Percentiles rank a stretch among this genome's conserved stretches.
These are phyloP conservation scores for Castanea mollissima DNA, from an alignment of 306 rosid species.

Conservation along the genomic window DNA sequence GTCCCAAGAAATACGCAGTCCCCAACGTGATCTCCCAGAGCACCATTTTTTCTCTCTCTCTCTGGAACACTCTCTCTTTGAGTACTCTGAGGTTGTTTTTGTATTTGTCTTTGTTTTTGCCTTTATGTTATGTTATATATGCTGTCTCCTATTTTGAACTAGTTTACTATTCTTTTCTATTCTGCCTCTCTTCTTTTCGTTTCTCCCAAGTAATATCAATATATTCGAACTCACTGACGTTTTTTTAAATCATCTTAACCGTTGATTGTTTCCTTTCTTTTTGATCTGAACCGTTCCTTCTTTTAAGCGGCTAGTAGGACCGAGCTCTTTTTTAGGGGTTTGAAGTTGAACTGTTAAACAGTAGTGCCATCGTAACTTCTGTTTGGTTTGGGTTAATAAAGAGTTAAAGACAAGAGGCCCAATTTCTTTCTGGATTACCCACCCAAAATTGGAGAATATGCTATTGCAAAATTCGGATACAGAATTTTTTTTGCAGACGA, in stretches of 20 bases:
- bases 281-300: constrained; percentile 25
- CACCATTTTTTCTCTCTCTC: constrained; percentile 53
- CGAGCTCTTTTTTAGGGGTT: not conserved
- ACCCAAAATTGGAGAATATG: too few species aligned
- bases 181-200: constrained; percentile 26
- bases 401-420: too few species aligned
- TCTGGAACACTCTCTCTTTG: not conserved
- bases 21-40: constrained; percentile 93
- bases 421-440: too few species aligned
- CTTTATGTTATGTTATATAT: not conserved
- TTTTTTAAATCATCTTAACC: constrained; percentile 2
- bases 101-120: not conserved
- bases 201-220: constrained; percentile 47
- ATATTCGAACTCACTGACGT: constrained; percentile 27
- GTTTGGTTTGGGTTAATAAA: too few species aligned
- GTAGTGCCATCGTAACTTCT: too few species aligned
- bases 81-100: too few species aligned
- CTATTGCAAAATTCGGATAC: too few species aligned
- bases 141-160: not conserved
- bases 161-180: not conserved
- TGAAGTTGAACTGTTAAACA: too few species aligned
- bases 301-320: not conserved
- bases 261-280: not conserved
- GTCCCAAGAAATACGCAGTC: constrained; percentile 90
- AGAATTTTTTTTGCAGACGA: too few species aligned